phyloP scores from a whole-genome alignment of 2,329 filamentous ascomycete genomes.

The Talaromyces verruculosus region DNA sequence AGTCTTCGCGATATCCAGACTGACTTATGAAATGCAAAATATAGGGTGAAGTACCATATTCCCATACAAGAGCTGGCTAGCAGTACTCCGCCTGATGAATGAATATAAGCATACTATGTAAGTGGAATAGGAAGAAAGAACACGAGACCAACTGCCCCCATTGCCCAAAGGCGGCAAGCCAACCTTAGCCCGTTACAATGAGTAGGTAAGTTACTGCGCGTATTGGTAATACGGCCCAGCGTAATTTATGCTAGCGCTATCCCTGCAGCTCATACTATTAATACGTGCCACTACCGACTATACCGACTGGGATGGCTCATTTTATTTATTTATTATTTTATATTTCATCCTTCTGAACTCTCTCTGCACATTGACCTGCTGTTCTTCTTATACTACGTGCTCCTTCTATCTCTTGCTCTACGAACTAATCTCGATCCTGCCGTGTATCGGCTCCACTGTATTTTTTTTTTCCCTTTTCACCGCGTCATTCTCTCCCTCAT shows the following conservation, averaged over 20 bases:
- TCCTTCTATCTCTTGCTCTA: not conserved
- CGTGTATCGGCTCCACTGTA: constrained; percentile 14
- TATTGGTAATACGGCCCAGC: not conserved
- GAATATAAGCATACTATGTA: not conserved
- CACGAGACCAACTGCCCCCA: constrained; percentile 14
- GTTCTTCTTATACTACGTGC: not conserved
- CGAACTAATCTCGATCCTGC: not conserved
- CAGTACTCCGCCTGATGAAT: not conserved
- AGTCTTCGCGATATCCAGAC: too few species aligned
- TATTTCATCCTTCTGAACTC: not conserved
- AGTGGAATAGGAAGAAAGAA: not conserved
- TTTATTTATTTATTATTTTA: constrained; percentile 9
- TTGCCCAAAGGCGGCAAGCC: constrained; percentile 2
- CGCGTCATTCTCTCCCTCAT: constrained; percentile 18
- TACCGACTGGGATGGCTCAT: not conserved
- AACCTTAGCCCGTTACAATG: not conserved
- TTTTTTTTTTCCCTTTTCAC: constrained; percentile 14
- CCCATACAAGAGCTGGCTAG: not conserved
- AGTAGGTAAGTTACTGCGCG: not conserved
- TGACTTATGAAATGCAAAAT: not conserved
- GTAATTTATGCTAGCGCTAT: constrained; percentile 9
- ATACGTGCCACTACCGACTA: constrained; percentile 14
- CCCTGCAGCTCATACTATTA: constrained; percentile 9
- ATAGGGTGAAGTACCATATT: not conserved
- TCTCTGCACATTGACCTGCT: not conserved